These are phyloP conservation scores for Heimioporus punctisporus DNA, from an alignment of 1,284 basidiomycete species.

Conservation along the genomic window DNA sequence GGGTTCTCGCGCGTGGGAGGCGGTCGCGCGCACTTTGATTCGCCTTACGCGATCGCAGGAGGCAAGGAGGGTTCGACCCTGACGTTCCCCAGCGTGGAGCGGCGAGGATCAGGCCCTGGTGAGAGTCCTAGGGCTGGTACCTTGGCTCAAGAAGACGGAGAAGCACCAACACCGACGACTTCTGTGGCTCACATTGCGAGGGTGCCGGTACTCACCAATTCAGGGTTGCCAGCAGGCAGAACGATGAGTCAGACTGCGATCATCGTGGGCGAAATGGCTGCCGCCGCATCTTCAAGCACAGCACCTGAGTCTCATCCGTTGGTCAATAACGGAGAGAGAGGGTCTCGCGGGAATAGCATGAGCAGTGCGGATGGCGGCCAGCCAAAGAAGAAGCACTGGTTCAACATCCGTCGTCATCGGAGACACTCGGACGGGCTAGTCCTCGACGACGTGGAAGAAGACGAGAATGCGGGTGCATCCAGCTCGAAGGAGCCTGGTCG, in stretches of 20 bases:
- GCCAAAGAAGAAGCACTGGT: conserved; percentile 69
- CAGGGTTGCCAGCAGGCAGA: conserved; percentile 60
- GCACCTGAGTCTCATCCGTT: conserved; percentile 21
- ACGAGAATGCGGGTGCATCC: conserved; percentile 35
- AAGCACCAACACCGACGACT: conserved; percentile 54
- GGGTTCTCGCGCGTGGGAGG: conserved; percentile 82
- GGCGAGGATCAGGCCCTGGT: conserved; percentile 31
- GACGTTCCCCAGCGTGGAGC: conserved; percentile 67
- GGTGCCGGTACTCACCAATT: conserved; percentile 37
- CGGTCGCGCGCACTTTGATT: conserved; percentile 76
- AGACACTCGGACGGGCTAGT: conserved; percentile 58
- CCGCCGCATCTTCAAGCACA: conserved; percentile 10
- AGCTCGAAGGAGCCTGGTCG: conserved; percentile 35
- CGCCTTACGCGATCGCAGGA: conserved; percentile 72
- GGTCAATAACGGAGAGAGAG: conserved; percentile 14
- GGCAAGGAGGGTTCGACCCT: conserved; percentile 47
- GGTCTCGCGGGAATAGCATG: conserved; percentile 16
- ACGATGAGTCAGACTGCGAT: conserved; percentile 83
- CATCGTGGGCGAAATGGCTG: conserved; percentile 41
- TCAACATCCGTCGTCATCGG: conserved; percentile 59
- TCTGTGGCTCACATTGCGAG: conserved; percentile 48
- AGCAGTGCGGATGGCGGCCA: conserved; percentile 41
- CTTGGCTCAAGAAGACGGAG: conserved; percentile 32
- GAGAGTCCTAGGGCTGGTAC: conserved; percentile 23
- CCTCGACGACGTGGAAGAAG: conserved; percentile 30